Evolutionary conservation across 1,284 basidiomycete species (phyloP), one percentile per base, ranked within the genome.

Genomic region (Cryptococcus deneoformans): DNA sequence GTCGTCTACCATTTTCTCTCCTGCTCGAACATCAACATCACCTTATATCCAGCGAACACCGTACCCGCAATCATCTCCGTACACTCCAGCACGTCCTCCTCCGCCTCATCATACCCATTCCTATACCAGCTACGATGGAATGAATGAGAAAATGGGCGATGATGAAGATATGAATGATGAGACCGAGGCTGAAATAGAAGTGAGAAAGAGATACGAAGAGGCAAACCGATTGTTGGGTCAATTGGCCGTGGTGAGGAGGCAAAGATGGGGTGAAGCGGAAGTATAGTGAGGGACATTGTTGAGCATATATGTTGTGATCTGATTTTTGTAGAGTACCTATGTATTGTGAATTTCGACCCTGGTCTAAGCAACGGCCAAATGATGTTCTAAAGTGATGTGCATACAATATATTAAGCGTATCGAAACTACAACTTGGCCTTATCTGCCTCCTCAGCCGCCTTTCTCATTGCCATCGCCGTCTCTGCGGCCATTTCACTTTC

Each of bases 201-300:
- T 70, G 16, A 67, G 58, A 47, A 62, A 50, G 9, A 53, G 68
- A 34, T 76, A 76, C 47, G 74, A 76, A 52, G 72, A 75, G 58
- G 58, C 74, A 14, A 76, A 76, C 64, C 62, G 70, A 36, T 57
- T 76, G 29, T 62, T 76, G 29, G 72, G 66, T 5, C 69, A 72
- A 50, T 60, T 76, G 44, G 72, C 68, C n/a, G 63, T 76, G 3
- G 69, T 63, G 2, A 60, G 74, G 35, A 40, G 66, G 24, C 47
- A 49, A 37, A 54, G 70, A 46, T 69, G 65, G 66, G 66, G 68
- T 0, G 61, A 67, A 5, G 54, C 20, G 10, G 43, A 53, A 63
- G 47, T 43, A 58, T 48, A 12, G n/a, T 4, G 37, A 52, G 6
- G 1, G 8, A 39, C 16, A n/a, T 34, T 36, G 8, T 35, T 44